A percentile compares a stretch with the other conserved stretches of the same genome.
These are phyloP conservation scores for Boletus rubroflammeus DNA, from an alignment of 768 basidiomycete genomes.

Conservation along the genomic window DNA sequence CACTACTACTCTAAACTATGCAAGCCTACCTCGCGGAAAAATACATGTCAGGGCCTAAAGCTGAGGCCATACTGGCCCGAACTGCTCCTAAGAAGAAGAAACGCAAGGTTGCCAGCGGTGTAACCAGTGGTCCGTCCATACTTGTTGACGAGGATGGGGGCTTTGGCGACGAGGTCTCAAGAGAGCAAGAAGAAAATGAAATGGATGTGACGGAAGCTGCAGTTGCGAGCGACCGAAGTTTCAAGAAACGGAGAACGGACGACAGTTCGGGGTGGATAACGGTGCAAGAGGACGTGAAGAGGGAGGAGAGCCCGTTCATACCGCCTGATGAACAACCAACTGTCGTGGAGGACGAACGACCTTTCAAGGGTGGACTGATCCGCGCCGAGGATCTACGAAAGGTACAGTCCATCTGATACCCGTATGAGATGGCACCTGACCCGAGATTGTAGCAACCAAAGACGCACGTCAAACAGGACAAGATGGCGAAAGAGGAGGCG, in stretches of 20 bases:
- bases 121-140: constrained; percentile 27
- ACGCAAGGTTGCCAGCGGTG: constrained; percentile 45
- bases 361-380: constrained; percentile 74
- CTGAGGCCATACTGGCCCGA: constrained; percentile 86
- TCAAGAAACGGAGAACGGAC: constrained; percentile 67
- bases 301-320: constrained; percentile 50
- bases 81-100: constrained; percentile 60
- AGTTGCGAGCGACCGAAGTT: constrained; percentile 69
- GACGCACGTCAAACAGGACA: constrained; percentile 31
- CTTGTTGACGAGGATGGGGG: constrained; percentile 69
- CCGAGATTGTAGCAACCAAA: constrained; percentile 35
- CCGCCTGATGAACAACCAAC: constrained; percentile 68
- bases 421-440: constrained; percentile 1
- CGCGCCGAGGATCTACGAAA: constrained; percentile 73
- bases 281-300: constrained; percentile 48
- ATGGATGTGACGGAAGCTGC: constrained; percentile 56
- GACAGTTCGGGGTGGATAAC: constrained; percentile 66
- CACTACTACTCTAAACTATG: constrained; percentile 34
- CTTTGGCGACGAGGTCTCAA: constrained; percentile 51
- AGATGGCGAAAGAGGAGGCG: constrained; percentile 44
- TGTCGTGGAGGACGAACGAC: constrained; percentile 43
- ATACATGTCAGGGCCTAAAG: constrained; percentile 96
- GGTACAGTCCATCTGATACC: constrained; percentile 21
- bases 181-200: constrained; percentile 54
- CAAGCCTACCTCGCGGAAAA: constrained; percentile 85